Evolutionary conservation across 768 basidiomycete genomes (phyloP), one percentile per base, ranked within the genome.

Genomic region (Boletales sp.): DNA sequence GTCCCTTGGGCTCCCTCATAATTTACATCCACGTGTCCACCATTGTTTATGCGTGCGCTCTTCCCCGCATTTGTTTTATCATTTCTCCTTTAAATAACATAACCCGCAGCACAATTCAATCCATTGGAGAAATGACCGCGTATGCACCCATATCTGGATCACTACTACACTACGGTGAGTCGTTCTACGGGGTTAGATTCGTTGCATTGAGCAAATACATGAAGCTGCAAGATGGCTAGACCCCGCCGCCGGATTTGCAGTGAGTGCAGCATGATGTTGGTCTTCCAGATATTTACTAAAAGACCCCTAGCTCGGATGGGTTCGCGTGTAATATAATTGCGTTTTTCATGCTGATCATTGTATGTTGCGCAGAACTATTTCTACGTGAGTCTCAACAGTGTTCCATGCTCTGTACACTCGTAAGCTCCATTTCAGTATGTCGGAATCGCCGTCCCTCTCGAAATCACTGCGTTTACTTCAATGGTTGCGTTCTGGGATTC

Each of bases 401-500:
- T 12, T 43, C 32, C 15, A 15, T 48, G 19, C 11, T 45, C 6
- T 10, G 13, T 32, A 4, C 21, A 8, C 47, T 49, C 8, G 55
- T 3, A 13, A 10, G 31, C 13, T 11, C 7, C 42, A 21, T 3
- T 18, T 17, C 5, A 63, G 61, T 55, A 41, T 48, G n/a, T 44
- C 35, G 58, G 49, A n/a, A 76, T 74, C 53, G 72, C 75, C 5
- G 58, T 78, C 14, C 75, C 77, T 3, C 72, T 77, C 18, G 79
- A 81, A 57, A 70, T 82, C 36, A 74, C 74, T 18, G 80, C 80
- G 2, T 72, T 76, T 8, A 65, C 75, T n/a, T 65, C 78, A 17
- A 58, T 83, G 46, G 69, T 81, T 43, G 62, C 68, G 30, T 81
- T 76, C 64, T 82, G 81, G 81, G 73, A 76, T 60, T 14, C 9